Evolutionary conservation across 2,329 filamentous ascomycete genomes (phyloP).

Genomic region (Sphaerulina vaccinii): DNA sequence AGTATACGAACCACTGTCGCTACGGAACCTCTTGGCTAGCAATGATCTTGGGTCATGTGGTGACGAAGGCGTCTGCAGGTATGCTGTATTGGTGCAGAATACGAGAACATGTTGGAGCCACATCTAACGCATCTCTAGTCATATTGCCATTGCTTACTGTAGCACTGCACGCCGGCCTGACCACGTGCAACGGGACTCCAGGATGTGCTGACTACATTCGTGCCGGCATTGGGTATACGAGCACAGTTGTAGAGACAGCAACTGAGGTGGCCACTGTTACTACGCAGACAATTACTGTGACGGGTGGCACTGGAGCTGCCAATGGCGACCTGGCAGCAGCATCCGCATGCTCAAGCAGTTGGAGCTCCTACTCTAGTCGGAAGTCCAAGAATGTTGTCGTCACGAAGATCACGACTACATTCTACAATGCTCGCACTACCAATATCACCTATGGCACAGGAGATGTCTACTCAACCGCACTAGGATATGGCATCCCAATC

Average conservation of each 20-base stretch:
- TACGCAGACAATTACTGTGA: neutral
- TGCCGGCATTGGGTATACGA: conserved; percentile 9
- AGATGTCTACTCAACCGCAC: conserved; percentile 23
- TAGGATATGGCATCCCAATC: conserved; percentile 17
- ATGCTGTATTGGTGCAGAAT: neutral
- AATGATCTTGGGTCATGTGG: conserved; percentile 1
- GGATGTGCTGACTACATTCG: conserved; percentile 18
- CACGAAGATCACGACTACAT: conserved; percentile 6
- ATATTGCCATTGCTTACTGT: neutral
- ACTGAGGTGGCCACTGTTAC: neutral
- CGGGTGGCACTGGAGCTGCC: neutral
- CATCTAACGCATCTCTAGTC: neutral
- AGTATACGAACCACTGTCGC: neutral
- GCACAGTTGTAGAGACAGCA: neutral
- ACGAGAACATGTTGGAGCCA: too few relatives aligned
- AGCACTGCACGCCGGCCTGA: conserved; percentile 4
- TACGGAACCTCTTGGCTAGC: neutral
- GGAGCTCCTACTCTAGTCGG: conserved; percentile 2
- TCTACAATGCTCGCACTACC: conserved; percentile 7
- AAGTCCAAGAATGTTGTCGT: neutral
- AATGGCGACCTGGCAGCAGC: neutral
- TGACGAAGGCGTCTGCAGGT: conserved; percentile 6
- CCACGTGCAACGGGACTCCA: neutral
- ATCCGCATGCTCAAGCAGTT: conserved; percentile 8
- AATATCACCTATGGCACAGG: conserved; percentile 22